A percentile compares a stretch with the other conserved stretches of the same genome.
Conservation (phyloP, 306 rosid species). For the Begonia peltatifolia region DNA sequence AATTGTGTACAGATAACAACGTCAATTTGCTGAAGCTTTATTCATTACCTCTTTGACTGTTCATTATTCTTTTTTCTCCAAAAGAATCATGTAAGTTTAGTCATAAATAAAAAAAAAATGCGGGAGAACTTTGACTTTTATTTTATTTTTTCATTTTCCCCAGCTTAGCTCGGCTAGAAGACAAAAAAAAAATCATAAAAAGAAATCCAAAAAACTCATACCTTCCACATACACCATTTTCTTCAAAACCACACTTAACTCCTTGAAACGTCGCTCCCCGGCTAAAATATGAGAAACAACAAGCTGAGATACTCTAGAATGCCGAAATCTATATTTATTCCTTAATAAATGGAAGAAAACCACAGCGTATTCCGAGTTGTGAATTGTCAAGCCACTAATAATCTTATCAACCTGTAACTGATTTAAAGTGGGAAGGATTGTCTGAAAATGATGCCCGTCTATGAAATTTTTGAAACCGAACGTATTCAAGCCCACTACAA, state of each 20-base stretch:
- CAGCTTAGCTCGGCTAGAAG: background rate
- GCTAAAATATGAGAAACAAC: conserved; percentile 28
- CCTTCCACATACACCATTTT: conserved; percentile 31
- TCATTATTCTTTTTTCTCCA: background rate
- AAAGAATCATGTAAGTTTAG: conserved; percentile 1
- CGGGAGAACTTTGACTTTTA: background rate
- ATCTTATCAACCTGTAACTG: conserved; percentile 21
- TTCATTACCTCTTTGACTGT: too few species aligned
- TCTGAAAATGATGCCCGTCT: conserved; percentile 13
- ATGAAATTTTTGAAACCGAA: conserved; percentile 19
- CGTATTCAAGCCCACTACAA: conserved; percentile 19
- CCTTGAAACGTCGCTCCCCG: conserved; percentile 16
- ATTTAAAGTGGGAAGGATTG: conserved; percentile 13
- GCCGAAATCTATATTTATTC: conserved; percentile 22
- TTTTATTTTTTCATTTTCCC: background rate
- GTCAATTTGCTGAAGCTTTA: too few species aligned
- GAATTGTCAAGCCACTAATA: conserved; percentile 19
- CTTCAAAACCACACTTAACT: conserved; percentile 20
- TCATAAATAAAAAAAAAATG: background rate
- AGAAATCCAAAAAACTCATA: background rate
- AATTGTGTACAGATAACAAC: too few species aligned
- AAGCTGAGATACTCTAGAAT: conserved; percentile 15
- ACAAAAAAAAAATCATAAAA: background rate
- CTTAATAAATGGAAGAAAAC: conserved; percentile 25
- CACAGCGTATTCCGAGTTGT: conserved; percentile 24